A percentile compares a stretch with the other conserved stretches of the same genome.
Evolutionary conservation across 768 basidiomycete genomes (phyloP).

Genomic region (Leccinum boreale): DNA sequence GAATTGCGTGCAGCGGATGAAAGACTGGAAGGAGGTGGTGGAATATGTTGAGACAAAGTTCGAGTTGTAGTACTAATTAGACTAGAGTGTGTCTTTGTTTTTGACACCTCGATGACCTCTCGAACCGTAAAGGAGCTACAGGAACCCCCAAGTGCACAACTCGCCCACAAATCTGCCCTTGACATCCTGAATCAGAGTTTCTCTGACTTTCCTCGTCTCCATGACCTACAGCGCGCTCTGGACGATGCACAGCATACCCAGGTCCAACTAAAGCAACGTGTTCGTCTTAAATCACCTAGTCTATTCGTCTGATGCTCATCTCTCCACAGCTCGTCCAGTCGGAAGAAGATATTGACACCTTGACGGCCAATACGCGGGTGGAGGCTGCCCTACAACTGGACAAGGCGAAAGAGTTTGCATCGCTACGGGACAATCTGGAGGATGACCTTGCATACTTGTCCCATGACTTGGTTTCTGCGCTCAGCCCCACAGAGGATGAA

Average conservation of each 20-base stretch:
- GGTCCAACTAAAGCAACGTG: constrained; percentile 42
- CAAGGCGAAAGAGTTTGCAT: constrained; percentile 69
- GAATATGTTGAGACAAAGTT: constrained; percentile 37
- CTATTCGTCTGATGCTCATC: constrained; percentile 11
- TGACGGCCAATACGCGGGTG: constrained; percentile 48
- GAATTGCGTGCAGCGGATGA: constrained; percentile 47
- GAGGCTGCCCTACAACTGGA: constrained; percentile 49
- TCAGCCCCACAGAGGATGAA: constrained; percentile 41
- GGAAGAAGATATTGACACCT: constrained; percentile 40
- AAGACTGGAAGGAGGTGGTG: constrained; percentile 61
- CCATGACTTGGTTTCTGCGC: constrained; percentile 57
- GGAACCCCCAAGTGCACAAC: constrained; percentile 45
- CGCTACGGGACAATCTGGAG: constrained; percentile 71
- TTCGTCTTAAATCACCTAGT: constrained; percentile 33
- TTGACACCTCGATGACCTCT: constrained; percentile 36
- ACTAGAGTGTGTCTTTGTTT: no score
- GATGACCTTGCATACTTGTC: constrained; percentile 75
- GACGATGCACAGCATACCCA: constrained; percentile 38
- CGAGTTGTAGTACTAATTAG: neutral
- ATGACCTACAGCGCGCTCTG: constrained; percentile 44
- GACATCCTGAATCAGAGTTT: constrained; percentile 45
- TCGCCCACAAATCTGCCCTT: constrained; percentile 34
- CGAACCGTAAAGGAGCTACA: constrained; percentile 47
- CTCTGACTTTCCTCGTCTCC: constrained; percentile 48
- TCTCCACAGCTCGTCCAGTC: constrained; percentile 59